phyloP scores from a whole-genome alignment of 371 early-diverging fungal species.

The Mucor racemosus region DNA sequence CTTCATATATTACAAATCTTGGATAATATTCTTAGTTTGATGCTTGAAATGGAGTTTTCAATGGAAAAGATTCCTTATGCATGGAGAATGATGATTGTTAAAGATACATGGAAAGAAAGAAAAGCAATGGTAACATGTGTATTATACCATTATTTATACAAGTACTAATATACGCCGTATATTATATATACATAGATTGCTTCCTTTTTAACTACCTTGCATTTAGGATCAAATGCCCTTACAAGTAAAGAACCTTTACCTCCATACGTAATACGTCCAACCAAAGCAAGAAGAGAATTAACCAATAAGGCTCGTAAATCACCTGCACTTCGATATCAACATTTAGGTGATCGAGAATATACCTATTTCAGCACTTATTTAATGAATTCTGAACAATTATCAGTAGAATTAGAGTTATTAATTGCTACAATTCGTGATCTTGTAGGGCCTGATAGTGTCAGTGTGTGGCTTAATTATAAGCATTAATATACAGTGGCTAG shows the following conservation, averaged over 20 bases:
- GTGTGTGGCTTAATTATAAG: constrained; percentile 49
- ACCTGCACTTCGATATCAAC: constrained; percentile 23
- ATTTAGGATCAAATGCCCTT: constrained; percentile 48
- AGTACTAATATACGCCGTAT: background rate
- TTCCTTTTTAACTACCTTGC: constrained; percentile 44
- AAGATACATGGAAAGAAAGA: constrained; percentile 49
- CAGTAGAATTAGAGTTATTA: constrained; percentile 48
- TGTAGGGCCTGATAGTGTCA: constrained; percentile 51
- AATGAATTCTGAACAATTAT: constrained; percentile 53
- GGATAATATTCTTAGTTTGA: constrained; percentile 47
- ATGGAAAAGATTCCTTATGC: constrained; percentile 35
- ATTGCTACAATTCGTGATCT: constrained; percentile 46
- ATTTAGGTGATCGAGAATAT: constrained; percentile 42
- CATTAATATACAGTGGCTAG: constrained; percentile 25
- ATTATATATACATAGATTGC: constrained; percentile 34
- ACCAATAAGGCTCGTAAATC: constrained; percentile 45
- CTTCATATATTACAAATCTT: constrained; percentile 42
- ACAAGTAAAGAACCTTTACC: constrained; percentile 50
- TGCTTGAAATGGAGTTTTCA: constrained; percentile 48
- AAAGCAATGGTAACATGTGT: constrained; percentile 39
- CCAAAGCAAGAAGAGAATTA: constrained; percentile 43
- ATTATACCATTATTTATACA: no score
- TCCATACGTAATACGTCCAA: constrained; percentile 46
- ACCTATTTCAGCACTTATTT: constrained; percentile 52
- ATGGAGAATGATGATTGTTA: constrained; percentile 42